Evolutionary conservation across 2,329 filamentous ascomycete species (phyloP), one percentile per base, ranked within the genome.

Genomic region (Fusarium tricinctum): DNA sequence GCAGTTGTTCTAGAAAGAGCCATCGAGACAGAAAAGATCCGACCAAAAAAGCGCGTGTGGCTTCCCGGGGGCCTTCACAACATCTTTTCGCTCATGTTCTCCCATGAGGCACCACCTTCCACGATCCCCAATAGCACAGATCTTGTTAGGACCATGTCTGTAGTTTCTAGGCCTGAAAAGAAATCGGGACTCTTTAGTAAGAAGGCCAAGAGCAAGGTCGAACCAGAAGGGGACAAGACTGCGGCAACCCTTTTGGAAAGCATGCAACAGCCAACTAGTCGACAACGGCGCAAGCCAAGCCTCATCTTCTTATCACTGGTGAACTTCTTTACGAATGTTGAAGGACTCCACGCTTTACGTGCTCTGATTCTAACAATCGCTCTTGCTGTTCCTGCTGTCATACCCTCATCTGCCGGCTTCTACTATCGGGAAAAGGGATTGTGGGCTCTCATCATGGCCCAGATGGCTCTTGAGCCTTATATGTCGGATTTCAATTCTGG

Each of bases 381-480:
- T 0, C 49, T 63, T 5, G 59, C 58, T 8, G 32, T 63, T 1
- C 58, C 58, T 7, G 59, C 59, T 3, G 59, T 63, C 0, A 48
- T 71, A 5, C 45, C 40, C 1, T 58, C 64, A 0, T 69, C 64
- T 1, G 60, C 68, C 0, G 68, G 68, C 8, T 71, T 71, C 23
- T 71, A 63, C 44, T 71, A 69, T 23, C 61, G 68, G 6, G 62
- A 71, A 15, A 71, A 71, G 33, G 68, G 68, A 0, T 3, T 71
- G 6, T 71, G 68, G 68, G 68, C 68, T 35, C 43, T 71, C 15
- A 71, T 71, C n/a, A 71, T 71, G 68, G 52, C 68, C 0, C 68
- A 71, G 19, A 64, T 71, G 33, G 50, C 68, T 3, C 54, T 71
- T 9, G 57, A 69, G 5, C 68, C 68, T 1, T 71, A 69, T 14